Percentiles rank a stretch among this genome's conserved stretches.
Conservation (phyloP, 1,284 basidiomycete genomes). For the Heterobasidion irregulare region DNA sequence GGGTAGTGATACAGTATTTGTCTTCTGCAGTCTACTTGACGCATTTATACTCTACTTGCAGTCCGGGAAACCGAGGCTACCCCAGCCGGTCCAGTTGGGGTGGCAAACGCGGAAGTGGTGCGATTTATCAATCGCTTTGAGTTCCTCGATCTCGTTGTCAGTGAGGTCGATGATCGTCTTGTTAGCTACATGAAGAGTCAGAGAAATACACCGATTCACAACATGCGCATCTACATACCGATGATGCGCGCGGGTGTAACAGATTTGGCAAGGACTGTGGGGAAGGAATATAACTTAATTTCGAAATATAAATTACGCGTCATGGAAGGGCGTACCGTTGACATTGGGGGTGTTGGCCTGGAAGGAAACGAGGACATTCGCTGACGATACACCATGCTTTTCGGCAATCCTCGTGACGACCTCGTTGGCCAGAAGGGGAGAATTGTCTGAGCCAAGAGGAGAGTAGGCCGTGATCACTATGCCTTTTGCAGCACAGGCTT, state of each 20-base stretch:
- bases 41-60: slow-evolving; percentile 16
- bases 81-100: slow-evolving; percentile 57
- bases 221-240: slow-evolving; percentile 21
- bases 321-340: slow-evolving; percentile 28
- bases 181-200: slow-evolving; percentile 32
- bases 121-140: slow-evolving; percentile 48
- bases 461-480: slow-evolving; percentile 72
- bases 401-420: slow-evolving; percentile 45
- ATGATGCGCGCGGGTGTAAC: slow-evolving; percentile 52
- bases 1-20: no score
- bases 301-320: not conserved
- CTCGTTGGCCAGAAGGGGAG: slow-evolving; percentile 58
- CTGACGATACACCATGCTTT: slow-evolving; percentile 43
- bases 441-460: slow-evolving; percentile 70
- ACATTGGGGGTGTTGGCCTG: slow-evolving; percentile 56
- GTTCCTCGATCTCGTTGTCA: slow-evolving; percentile 45
- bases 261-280: slow-evolving; percentile 52
- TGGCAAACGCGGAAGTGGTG: slow-evolving; percentile 53
- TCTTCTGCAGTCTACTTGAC: no score
- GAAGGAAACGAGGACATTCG: slow-evolving; percentile 55
- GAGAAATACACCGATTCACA: not conserved
- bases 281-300: not conserved
- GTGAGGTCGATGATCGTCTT: slow-evolving; percentile 46
- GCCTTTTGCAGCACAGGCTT: slow-evolving; percentile 50
- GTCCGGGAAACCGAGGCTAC: slow-evolving; percentile 54